Conservation (phyloP, 2,329 filamentous ascomycete species). For the Verticillium longisporum region DNA sequence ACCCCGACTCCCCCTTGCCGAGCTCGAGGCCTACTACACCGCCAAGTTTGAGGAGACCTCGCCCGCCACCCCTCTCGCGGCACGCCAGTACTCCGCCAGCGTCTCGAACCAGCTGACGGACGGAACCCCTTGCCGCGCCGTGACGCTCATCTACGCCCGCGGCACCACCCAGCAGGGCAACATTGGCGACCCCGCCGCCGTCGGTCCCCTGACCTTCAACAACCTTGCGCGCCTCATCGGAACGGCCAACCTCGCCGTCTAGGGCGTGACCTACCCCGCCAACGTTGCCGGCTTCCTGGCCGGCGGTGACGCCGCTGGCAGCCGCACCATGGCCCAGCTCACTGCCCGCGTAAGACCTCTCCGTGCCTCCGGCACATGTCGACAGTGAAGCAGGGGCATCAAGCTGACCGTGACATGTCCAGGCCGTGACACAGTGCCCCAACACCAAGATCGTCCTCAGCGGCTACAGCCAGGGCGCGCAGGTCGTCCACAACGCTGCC, state of each 20-base stretch:
- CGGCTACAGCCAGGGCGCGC: slow-evolving; percentile 36
- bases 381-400: not conserved
- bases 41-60: not conserved
- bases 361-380: not conserved
- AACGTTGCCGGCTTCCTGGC: slow-evolving; percentile 34
- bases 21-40: slow-evolving; percentile 11
- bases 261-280: slow-evolving; percentile 48
- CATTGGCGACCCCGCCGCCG: slow-evolving; percentile 34
- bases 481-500: slow-evolving; percentile 36
- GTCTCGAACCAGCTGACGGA: slow-evolving; percentile 12
- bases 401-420: slow-evolving; percentile 11
- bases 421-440: slow-evolving; percentile 33
- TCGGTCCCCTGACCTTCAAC: slow-evolving; percentile 42
- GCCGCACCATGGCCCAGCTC: slow-evolving; percentile 27
- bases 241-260: slow-evolving; percentile 36
- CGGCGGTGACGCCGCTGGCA: slow-evolving; percentile 36
- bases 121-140: slow-evolving; percentile 27
- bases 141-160: slow-evolving; percentile 50
- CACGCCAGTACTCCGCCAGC: slow-evolving; percentile 7
- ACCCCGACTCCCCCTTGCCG: slow-evolving; percentile 4
- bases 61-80: not conserved
- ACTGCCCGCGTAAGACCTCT: not conserved
- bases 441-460: slow-evolving; percentile 37
- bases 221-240: slow-evolving; percentile 33
- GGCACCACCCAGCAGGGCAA: slow-evolving; percentile 47